These are phyloP conservation scores for Candida pseudoglaebosa DNA, from an alignment of 805 yeast genomes.

Conservation along the genomic window DNA sequence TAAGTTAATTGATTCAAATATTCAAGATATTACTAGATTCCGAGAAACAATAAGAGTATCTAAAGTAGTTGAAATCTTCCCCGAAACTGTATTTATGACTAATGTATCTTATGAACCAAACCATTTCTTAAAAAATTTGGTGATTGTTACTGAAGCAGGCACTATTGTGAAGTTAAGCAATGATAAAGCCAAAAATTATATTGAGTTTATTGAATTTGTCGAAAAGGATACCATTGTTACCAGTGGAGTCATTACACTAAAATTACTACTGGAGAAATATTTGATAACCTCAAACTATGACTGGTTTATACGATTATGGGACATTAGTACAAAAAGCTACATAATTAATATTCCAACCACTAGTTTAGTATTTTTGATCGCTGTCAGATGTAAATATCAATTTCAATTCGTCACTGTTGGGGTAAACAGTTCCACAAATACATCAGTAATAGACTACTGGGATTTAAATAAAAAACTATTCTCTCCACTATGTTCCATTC, in stretches of 20 bases:
- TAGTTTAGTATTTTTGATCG: constrained; percentile 15
- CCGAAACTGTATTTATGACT: not conserved
- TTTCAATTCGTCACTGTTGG: constrained; percentile 27
- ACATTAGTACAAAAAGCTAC: constrained; percentile 1
- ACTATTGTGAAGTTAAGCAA: constrained; percentile 15
- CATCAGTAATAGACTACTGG: constrained; percentile 26
- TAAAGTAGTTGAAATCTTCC: not conserved
- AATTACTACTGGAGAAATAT: constrained; percentile 4
- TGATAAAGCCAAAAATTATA: constrained; percentile 12
- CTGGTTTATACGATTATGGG: constrained; percentile 23
- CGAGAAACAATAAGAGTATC: not conserved
- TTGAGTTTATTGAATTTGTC: constrained; percentile 3
- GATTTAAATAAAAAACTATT: constrained; percentile 19
- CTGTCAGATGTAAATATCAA: constrained; percentile 14
- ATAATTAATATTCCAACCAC: constrained; percentile 17
- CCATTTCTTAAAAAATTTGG: constrained; percentile 16
- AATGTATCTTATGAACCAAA: constrained; percentile 7
- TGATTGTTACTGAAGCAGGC: constrained; percentile 19
- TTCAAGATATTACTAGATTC: not conserved
- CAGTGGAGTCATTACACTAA: not conserved
- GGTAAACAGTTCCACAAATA: constrained; percentile 8
- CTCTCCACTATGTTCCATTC: constrained; percentile 15
- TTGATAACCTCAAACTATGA: constrained; percentile 19
- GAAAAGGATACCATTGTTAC: not conserved
- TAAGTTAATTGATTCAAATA: constrained; percentile 9